Evolutionary conservation across 257 asterid species (phyloP).

Genomic region (Primulina eburnea): DNA sequence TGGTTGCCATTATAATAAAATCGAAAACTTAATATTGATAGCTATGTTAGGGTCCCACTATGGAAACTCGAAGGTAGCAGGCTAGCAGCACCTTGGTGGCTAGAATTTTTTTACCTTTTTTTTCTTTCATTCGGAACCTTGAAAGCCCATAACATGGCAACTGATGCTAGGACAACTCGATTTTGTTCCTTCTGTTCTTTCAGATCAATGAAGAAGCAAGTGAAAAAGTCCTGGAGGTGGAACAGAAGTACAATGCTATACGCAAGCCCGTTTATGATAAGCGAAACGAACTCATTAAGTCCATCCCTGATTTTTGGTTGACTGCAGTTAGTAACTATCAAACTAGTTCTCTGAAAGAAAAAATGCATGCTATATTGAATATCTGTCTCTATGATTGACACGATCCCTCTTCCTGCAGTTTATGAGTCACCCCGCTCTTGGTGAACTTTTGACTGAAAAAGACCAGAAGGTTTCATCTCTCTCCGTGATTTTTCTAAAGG

Average conservation of each 20-base stretch:
- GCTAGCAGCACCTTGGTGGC: background rate
- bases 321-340: constrained; percentile 50
- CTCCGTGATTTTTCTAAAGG: constrained; percentile 17
- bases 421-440: constrained; percentile 85
- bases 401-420: constrained; percentile 49
- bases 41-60: background rate
- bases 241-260: constrained; percentile 50
- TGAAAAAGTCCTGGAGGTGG: constrained; percentile 61
- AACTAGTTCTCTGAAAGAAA: background rate
- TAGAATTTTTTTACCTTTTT: too few relatives aligned
- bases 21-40: background rate
- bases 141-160: too few relatives aligned
- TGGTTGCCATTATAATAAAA: background rate
- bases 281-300: constrained; percentile 46
- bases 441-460: constrained; percentile 84
- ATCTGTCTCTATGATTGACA: constrained; percentile 3
- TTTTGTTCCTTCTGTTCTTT: constrained; percentile 9
- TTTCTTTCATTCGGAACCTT: background rate
- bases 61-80: background rate
- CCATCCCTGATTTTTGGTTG: constrained; percentile 69
- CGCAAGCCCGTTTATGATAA: constrained; percentile 57
- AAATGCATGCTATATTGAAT: constrained; percentile 5
- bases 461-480: constrained; percentile 73
- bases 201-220: constrained; percentile 71
- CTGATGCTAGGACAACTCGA: constrained; percentile 1